Base-by-base conservation (phyloP, 345 rosid genomes). In the Rhodamnia argentea region DNA sequence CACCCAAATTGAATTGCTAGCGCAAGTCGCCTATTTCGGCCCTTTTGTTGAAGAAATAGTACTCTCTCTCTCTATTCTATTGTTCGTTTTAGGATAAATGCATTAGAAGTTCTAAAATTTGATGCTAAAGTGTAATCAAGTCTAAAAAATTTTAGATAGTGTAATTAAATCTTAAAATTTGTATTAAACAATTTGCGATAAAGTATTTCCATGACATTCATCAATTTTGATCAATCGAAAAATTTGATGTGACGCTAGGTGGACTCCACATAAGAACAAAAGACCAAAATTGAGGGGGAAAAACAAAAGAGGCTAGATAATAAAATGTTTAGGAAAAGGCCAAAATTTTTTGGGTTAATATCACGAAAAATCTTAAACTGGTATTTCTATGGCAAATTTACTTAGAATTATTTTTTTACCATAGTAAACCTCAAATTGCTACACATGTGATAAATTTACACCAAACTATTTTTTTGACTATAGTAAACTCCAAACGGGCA, bases 111-210 rank as follows among this genome's bases (percentile, higher is more conserved):
- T 0, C 2, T 27, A 60, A 60, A 60, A 6, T 14, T 27, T 7
- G 0, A 13, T 3, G 16, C 32, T 2, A 60, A 3, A 50, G 52
- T 50, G 52, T 11, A 50, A 60, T 27, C 2, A 27, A 60, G 0
- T 6, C 0, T 0, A n/a, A n/a, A 60, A 27, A 60, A 0, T 13
- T 60, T 14, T 0, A 60, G 6, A 27, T 13, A 60, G 2, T 60
- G 1, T 37, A 3, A 60, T 60, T 8, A 60, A 27, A 27, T 59
- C 16, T 3, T 37, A 37, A 37, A 37, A 37, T 37, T 37, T 37
- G 40, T 37, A 37, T 37, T 37, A 37, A 37, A 37, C 40, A 37
- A 37, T 37, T 37, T 37, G 40, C 40, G 3, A 37, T 37, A 13
- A 13, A 58, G 26, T 26, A 59, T 59, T 60, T 27, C 16, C 40